Conservation (phyloP, 305 asterid species). For the Fraxinus xanthoxyloides region DNA sequence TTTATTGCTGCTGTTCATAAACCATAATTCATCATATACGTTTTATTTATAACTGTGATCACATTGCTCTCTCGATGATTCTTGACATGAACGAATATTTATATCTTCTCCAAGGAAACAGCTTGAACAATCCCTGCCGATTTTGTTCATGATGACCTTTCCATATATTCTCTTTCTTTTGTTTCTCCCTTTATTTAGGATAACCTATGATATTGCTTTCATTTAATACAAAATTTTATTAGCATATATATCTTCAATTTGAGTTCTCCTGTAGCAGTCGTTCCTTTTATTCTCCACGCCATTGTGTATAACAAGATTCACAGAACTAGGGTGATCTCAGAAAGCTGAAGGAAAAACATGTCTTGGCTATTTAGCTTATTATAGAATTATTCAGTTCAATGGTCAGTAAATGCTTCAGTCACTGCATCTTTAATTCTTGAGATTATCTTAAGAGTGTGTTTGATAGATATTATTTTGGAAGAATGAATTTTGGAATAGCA, state of each 20-base stretch:
- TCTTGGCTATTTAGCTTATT: constrained; percentile 13
- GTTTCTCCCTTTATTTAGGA: constrained; percentile 4
- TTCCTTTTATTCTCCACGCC: not conserved
- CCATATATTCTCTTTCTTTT: not conserved
- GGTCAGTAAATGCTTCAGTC: not conserved
- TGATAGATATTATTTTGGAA: no score
- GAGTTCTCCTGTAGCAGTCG: not conserved
- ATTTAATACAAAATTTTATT: not conserved
- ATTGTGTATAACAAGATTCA: not conserved
- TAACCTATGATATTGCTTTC: constrained; percentile 1
- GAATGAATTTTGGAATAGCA: no score
- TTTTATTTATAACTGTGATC: not conserved
- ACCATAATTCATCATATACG: not conserved
- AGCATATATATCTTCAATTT: not conserved
- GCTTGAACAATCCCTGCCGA: not conserved
- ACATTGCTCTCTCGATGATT: not conserved
- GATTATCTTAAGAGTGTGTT: no score
- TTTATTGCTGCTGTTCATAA: not conserved
- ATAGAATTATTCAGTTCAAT: not conserved
- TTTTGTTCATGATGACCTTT: not conserved
- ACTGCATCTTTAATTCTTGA: not conserved
- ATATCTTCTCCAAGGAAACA: not conserved
- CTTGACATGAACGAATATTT: not conserved
- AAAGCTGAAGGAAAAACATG: constrained; percentile 1
- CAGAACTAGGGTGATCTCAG: constrained; percentile 13